Evolutionary conservation across 2,329 filamentous ascomycete genomes (phyloP).

Genomic region (Fusarium concolor): DNA sequence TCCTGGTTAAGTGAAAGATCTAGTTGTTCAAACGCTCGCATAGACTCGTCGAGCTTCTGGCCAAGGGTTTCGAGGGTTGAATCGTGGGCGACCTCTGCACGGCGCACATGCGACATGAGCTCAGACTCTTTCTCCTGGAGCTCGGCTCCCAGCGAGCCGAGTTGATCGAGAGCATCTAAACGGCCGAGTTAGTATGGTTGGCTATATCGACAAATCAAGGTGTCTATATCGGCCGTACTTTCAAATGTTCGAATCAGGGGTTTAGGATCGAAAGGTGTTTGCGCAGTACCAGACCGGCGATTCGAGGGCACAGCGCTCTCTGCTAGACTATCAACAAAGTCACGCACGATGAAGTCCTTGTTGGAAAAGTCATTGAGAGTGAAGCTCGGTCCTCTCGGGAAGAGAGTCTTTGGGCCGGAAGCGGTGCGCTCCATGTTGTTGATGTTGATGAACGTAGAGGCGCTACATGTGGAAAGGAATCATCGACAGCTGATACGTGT

Average conservation of each 20-base stretch:
- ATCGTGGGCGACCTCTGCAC: slow-evolving; percentile 92
- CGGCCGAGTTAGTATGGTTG: slow-evolving; percentile 21
- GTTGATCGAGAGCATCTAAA: slow-evolving; percentile 72
- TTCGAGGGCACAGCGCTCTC: slow-evolving; percentile 83
- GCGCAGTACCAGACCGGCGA: slow-evolving; percentile 78
- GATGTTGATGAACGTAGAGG: slow-evolving; percentile 35
- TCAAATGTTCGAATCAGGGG: slow-evolving; percentile 97
- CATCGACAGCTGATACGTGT: slow-evolving; percentile 18
- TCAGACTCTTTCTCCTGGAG: slow-evolving; percentile 92
- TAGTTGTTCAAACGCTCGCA: slow-evolving; percentile 89
- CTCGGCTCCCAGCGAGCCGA: slow-evolving; percentile 81
- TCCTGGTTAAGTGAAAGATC: slow-evolving; percentile 82
- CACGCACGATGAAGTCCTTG: slow-evolving; percentile 96
- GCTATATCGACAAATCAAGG: background rate
- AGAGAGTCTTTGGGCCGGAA: slow-evolving; percentile 72
- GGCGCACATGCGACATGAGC: slow-evolving; percentile 86
- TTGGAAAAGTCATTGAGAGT: slow-evolving; percentile 88
- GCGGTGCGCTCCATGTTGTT: slow-evolving; percentile 58
- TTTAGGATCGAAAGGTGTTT: slow-evolving; percentile 87
- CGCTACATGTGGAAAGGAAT: slow-evolving; percentile 49
- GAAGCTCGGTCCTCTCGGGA: slow-evolving; percentile 83
- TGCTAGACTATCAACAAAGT: slow-evolving; percentile 94
- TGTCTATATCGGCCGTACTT: slow-evolving; percentile 57
- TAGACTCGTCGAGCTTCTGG: slow-evolving; percentile 89
- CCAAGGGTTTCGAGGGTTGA: slow-evolving; percentile 90